Percentiles rank a stretch among this genome's conserved stretches.
Evolutionary conservation across 108 stramenopile genomes (phyloP).

Genomic region (Cyclotella cryptica): DNA sequence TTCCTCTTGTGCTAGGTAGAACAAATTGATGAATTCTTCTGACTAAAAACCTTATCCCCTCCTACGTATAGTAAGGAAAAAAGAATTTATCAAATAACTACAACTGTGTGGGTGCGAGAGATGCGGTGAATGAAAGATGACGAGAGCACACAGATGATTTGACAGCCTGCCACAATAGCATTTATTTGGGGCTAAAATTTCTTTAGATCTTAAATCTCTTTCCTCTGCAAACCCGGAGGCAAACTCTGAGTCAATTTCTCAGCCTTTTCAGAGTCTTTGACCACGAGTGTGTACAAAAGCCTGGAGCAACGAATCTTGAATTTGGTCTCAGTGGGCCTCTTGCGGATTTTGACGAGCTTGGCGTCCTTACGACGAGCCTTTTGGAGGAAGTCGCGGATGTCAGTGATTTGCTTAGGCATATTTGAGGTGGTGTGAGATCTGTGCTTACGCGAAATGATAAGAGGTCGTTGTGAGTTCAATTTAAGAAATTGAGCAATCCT

Average conservation of each 20-base stretch:
- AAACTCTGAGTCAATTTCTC: slow-evolving; percentile 98
- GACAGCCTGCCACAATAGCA: too few species aligned
- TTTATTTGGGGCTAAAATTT: too few species aligned
- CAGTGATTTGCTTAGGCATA: slow-evolving; percentile 95
- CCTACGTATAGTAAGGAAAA: too few species aligned
- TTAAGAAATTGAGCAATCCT: neutral
- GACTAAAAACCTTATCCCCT: too few species aligned
- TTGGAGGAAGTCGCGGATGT: slow-evolving; percentile 95
- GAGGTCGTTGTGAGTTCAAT: too few species aligned
- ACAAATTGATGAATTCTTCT: too few species aligned
- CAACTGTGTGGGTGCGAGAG: too few species aligned
- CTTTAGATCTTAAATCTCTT: slow-evolving; percentile 79
- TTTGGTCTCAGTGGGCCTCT: slow-evolving; percentile 90
- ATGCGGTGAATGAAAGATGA: too few species aligned
- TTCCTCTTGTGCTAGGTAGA: too few species aligned
- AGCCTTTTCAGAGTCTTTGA: slow-evolving; percentile 96
- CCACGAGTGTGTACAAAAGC: slow-evolving; percentile 95
- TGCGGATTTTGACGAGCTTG: slow-evolving; percentile 97
- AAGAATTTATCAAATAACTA: too few species aligned
- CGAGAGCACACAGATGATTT: too few species aligned
- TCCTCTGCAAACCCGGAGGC: slow-evolving; percentile 93
- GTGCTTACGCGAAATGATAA: neutral
- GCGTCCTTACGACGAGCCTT: slow-evolving; percentile 95
- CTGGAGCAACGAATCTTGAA: slow-evolving; percentile 99
- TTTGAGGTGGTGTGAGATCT: slow-evolving; percentile 29